Conservation (phyloP, 257 asterid genomes). For the Solanum piurae region DNA sequence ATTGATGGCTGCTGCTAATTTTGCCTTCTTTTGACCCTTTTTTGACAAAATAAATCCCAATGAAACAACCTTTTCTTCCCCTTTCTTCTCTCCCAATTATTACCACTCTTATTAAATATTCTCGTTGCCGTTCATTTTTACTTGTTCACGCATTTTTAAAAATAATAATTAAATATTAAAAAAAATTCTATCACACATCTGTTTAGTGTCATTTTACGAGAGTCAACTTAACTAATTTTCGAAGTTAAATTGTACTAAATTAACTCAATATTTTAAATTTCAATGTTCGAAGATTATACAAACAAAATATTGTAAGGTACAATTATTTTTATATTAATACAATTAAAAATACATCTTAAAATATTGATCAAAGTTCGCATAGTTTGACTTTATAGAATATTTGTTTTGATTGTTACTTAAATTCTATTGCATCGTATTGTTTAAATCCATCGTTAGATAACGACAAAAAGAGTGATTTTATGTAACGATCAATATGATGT, state of each 20-base stretch:
- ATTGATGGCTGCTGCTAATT: neutral
- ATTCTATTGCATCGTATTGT: no score
- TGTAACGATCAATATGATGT: no score
- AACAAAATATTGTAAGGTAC: no score
- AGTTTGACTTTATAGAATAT: no score
- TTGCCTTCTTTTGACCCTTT: neutral
- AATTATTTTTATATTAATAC: no score
- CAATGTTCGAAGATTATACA: fast-evolving
- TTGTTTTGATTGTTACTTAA: no score
- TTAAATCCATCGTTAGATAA: no score
- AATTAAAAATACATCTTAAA: neutral
- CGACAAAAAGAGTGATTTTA: no score
- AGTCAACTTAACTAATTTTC: neutral
- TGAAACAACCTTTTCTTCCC: neutral
- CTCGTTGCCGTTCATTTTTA: neutral
- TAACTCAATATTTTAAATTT: neutral
- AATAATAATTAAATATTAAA: no score
- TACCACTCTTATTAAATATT: neutral
- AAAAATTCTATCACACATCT: no score
- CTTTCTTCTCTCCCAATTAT: neutral
- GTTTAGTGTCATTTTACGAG: no score
- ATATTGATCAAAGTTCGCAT: fast-evolving
- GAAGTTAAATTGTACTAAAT: no score
- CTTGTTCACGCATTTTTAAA: neutral
- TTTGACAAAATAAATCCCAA: neutral